A percentile compares a stretch with the other conserved stretches of the same genome.
These are phyloP conservation scores for Xylaria flabelliformis DNA, from an alignment of 495 filamentous ascomycete species.

Conservation along the genomic window DNA sequence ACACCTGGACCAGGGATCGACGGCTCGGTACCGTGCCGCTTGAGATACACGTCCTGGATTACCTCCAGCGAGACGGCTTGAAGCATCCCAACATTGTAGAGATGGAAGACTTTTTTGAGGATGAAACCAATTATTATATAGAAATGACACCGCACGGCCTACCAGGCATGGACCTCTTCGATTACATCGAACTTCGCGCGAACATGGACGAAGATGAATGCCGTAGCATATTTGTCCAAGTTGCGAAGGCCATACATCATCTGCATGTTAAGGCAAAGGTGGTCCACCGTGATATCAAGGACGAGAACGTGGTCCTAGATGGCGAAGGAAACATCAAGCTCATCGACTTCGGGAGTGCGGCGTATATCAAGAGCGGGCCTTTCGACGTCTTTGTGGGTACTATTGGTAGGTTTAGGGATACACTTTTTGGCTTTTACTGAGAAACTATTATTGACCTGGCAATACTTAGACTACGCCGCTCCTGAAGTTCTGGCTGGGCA, in stretches of 20 bases:
- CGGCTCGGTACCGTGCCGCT: conserved; percentile 94
- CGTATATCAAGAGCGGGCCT: conserved; percentile 96
- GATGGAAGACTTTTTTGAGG: conserved; percentile 99
- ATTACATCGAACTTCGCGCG: conserved; percentile 95
- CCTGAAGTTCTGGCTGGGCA: conserved; percentile 95
- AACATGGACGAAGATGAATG: conserved; percentile 97
- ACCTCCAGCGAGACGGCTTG: conserved; percentile 82
- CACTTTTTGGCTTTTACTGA: neutral
- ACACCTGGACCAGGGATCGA: conserved; percentile 97
- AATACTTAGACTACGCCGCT: conserved; percentile 84
- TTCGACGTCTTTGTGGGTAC: conserved; percentile 99
- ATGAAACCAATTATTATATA: conserved; percentile 98
- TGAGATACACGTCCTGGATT: conserved; percentile 97
- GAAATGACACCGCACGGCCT: conserved; percentile 97
- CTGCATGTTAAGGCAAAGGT: conserved; percentile 90
- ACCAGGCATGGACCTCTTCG: conserved; percentile 98
- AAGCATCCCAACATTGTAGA: conserved; percentile 97
- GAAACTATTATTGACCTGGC: conserved; percentile 10
- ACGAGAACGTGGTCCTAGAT: conserved; percentile 96
- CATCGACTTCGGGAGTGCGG: conserved; percentile 97
- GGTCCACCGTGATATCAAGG: conserved; percentile 98
- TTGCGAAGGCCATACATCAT: conserved; percentile 86
- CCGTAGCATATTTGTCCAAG: conserved; percentile 93
- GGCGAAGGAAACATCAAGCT: conserved; percentile 95
- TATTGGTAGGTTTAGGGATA: conserved; percentile 71